Evolutionary conservation across 2,329 filamentous ascomycete genomes (phyloP), one percentile per base, ranked within the genome.

Genomic region (Paracamarosporium sp.): DNA sequence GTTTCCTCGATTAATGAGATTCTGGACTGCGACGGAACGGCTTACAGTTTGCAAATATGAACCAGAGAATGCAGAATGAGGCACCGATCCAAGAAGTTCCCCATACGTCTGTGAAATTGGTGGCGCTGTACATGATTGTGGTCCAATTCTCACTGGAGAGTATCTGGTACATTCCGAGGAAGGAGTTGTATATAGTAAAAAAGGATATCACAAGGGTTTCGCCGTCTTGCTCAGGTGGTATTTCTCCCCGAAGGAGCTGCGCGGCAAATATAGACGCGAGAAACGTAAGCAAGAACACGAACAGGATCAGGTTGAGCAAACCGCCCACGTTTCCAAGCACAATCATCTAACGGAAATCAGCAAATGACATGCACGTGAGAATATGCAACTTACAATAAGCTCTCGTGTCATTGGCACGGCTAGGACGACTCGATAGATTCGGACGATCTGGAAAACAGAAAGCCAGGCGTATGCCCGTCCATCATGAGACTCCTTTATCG

Each of bases 111-210:
- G 91, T 88, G 67, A 87, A 89, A 5, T 85, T 80, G 0, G 93
- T 96, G 38, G 93, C 87, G 57, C 86, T 88, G 79, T 97, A 99
- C 55, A 99, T 79, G 44, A 97, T 90, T 0, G 80, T 79, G 0
- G 96, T 99, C 95, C 95, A 99, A 71, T 97, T 92, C 74, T 99
- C 95, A 68, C 92, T 97, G 9, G 95, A 97, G 43, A 99, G 81
- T 28, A 99, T 87, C 77, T 97, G 92, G 73, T 99, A 99, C 93
- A 99, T 98, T 55, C 93, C 95, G 15, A 99, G 82, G 71, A 99
- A 99, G 0, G 93, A 91, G 71, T 98, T 98, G 81, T 90, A 99
- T 33, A 99, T 95, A 36, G 92, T 91, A 72, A 87, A 88, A 74
- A 99, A 99, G 0, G 91, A 90, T 40, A 95, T 86, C 22, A 84